Conservation (phyloP, 148 eudicot genomes). For the Chenopodium album region DNA sequence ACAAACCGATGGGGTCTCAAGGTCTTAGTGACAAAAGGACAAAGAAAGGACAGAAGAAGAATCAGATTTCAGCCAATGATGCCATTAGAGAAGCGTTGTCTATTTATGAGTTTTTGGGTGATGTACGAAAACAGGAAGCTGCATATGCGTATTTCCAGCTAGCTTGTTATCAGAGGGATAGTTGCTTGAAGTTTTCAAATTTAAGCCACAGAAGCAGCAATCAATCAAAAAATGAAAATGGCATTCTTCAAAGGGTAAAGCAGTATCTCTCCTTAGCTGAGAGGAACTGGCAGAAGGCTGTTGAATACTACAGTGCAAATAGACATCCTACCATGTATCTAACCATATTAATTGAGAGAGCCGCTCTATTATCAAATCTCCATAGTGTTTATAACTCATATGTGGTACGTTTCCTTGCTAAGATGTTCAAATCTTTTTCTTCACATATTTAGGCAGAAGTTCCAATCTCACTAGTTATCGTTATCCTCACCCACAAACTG, state of each 20-base stretch:
- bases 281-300: conserved; percentile 88
- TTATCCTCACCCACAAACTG: no score
- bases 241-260: conserved; percentile 59
- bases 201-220: conserved; percentile 37
- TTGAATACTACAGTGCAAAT: conserved; percentile 68
- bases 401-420: conserved; percentile 45
- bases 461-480: no score
- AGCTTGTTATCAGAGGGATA: conserved; percentile 79
- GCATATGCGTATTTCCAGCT: conserved; percentile 94
- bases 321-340: conserved; percentile 73
- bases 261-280: conserved; percentile 87
- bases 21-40: conserved; percentile 32
- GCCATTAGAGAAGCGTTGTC: conserved; percentile 85
- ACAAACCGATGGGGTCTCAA: conserved; percentile 18
- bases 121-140: conserved; percentile 81
- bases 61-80: conserved; percentile 82
- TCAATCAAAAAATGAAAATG: conserved; percentile 48
- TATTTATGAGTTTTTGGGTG: conserved; percentile 85
- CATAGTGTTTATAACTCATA: conserved; percentile 50
- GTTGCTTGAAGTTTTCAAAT: conserved; percentile 70
- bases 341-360: conserved; percentile 65
- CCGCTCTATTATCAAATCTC: conserved; percentile 53
- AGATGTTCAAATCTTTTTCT: neutral
- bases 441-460: no score
- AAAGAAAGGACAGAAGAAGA: conserved; percentile 54